A percentile compares a stretch with the other conserved stretches of the same genome.
Conservation (phyloP, 352 stramenopile genomes). For the Phytophthora colocasiae region DNA sequence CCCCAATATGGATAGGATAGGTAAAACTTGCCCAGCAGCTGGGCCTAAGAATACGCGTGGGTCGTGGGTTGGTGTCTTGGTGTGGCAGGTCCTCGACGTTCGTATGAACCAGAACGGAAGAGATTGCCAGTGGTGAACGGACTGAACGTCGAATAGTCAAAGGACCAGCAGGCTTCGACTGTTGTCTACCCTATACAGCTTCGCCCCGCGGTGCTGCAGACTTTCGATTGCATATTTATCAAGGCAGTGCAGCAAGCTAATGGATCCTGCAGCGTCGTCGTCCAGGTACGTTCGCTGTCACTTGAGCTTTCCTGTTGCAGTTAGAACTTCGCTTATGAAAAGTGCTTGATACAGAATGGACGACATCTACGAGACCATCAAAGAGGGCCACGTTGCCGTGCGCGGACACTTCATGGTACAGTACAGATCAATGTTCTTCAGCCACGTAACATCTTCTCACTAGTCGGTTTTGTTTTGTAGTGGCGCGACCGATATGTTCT, state of each 20-base stretch:
- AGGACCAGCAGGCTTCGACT: slow-evolving; percentile 19
- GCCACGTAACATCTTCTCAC: slow-evolving; percentile 4
- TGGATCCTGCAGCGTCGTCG: slow-evolving; percentile 31
- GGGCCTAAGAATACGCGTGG: slow-evolving; percentile 35
- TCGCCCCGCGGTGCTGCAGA: slow-evolving; percentile 4
- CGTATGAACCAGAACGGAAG: slow-evolving; percentile 17
- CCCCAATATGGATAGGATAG: slow-evolving; percentile 11
- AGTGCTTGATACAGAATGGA: slow-evolving; percentile 29
- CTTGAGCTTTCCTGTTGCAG: not conserved
- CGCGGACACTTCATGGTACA: slow-evolving; percentile 73
- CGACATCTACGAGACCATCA: slow-evolving; percentile 40
- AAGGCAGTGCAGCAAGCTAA: slow-evolving; percentile 4
- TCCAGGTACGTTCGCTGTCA: slow-evolving; percentile 28
- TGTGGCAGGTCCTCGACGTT: slow-evolving; percentile 17
- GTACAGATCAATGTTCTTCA: not conserved
- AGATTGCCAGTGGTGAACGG: slow-evolving; percentile 24
- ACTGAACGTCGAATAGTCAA: slow-evolving; percentile 22
- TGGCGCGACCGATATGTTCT: slow-evolving; percentile 76
- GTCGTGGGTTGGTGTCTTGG: slow-evolving; percentile 25
- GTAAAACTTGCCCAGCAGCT: slow-evolving; percentile 20
- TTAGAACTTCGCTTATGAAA: not conserved
- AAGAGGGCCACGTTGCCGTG: slow-evolving; percentile 66
- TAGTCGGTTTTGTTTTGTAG: slow-evolving; percentile 30
- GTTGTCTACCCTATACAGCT: slow-evolving; percentile 16
- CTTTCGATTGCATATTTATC: slow-evolving; percentile 29